phyloP scores from a whole-genome alignment of 2,329 filamentous ascomycete species.

The Claviceps africana region DNA sequence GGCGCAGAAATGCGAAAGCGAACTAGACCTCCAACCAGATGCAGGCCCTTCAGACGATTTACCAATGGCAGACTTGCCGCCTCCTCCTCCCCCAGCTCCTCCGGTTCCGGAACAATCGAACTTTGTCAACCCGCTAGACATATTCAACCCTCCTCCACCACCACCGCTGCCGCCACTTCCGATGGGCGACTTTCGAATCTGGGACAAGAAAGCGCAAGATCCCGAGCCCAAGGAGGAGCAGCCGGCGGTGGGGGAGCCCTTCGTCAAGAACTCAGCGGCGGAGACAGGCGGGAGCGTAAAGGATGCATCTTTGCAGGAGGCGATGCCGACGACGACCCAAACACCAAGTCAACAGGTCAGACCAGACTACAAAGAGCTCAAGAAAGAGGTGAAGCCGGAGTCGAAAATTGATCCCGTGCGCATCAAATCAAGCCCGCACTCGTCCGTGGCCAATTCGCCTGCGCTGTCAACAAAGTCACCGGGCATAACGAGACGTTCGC shows the following conservation, averaged over 20 bases:
- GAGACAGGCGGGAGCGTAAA: constrained; percentile 1
- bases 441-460: constrained; percentile 27
- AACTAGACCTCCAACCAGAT: not conserved
- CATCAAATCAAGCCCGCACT: constrained; percentile 24
- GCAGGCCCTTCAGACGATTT: not conserved
- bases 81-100: not conserved
- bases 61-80: not conserved
- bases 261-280: not conserved
- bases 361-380: constrained; percentile 3
- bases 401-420: constrained; percentile 6
- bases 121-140: constrained; percentile 26
- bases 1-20: not conserved
- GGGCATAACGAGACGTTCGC: constrained; percentile 27
- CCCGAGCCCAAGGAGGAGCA: constrained; percentile 7
- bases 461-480: constrained; percentile 26
- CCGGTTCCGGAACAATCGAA: constrained; percentile 11
- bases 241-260: constrained; percentile 2
- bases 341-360: constrained; percentile 6
- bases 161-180: constrained; percentile 13
- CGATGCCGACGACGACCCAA: constrained; percentile 4
- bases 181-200: constrained; percentile 10
- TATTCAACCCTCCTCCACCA: constrained; percentile 19
- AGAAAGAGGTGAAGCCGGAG: constrained; percentile 7
- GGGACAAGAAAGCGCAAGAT: constrained; percentile 7
- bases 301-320: constrained; percentile 7